Base-by-base conservation (phyloP, 2,329 filamentous ascomycete genomes). In the Scedosporium aurantiacum region DNA sequence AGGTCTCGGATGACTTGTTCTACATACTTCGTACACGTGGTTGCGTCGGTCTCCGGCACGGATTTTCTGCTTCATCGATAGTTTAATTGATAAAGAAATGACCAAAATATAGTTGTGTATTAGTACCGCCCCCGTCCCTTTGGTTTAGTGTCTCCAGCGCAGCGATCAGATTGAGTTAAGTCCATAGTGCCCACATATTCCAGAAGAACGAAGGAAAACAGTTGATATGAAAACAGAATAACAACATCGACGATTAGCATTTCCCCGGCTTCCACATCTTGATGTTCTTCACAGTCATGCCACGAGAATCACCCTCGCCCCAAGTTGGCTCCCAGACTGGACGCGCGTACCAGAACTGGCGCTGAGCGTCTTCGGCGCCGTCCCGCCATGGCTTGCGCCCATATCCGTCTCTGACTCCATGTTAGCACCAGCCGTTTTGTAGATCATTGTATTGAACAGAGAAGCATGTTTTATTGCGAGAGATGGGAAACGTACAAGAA, bases 301-400 rank as follows among this genome's bases (percentile, higher is more conserved):
- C 77, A 18, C 74, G 72, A 58, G 81, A n/a, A 23, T 47, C 43
- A 8, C 43, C 43, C n/a, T n/a, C 8, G 16, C 43, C 81, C 89
- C 89, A 92, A 0, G 88, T 91, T 5, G 86, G 82, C 54, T 80
- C 74, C 89, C 89, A 93, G 27, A 76, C 65, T 60, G 84, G 76
- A 55, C 81, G 79, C 0, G 84, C 80, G 18, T 86, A 75, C 89
- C 89, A 94, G 71, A 95, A 95, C 69, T 93, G 89, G 67, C 81
- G 83, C 72, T 80, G 83, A 5, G 90, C 89, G 10, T 82, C 86
- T 1, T 78, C 72, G 59, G 83, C 86, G 14, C 71, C 76, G 70
- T 94, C 87, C 28, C 90, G 78, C 90, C 90, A 95, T 1, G 90
- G 90, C 78, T 95, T 95, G 41, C 79, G 81, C 50, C 79, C 79